These are phyloP conservation scores for Rutstroemia sydowiana DNA, from an alignment of 2,329 filamentous ascomycete species.

Conservation along the genomic window DNA sequence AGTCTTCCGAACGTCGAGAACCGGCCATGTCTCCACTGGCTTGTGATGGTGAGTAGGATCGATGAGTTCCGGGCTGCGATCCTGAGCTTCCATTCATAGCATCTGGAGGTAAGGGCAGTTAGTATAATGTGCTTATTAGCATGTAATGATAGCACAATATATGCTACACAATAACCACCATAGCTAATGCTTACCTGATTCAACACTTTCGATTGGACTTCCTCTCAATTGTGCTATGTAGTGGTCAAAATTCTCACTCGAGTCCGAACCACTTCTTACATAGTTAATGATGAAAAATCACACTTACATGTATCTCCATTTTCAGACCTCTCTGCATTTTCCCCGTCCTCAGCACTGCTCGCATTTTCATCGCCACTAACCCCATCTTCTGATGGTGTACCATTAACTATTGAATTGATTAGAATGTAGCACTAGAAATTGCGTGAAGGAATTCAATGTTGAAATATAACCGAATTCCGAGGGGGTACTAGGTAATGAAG, in stretches of 20 bases:
- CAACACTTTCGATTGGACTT: neutral
- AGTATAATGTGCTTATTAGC: neutral
- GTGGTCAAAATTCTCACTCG: neutral
- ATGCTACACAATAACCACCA: neutral
- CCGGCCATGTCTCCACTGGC: neutral
- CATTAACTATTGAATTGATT: neutral
- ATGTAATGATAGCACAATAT: neutral
- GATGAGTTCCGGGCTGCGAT: neutral
- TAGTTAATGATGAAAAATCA: too few relatives aligned
- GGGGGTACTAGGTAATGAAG: neutral
- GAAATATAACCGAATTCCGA: neutral
- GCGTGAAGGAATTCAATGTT: too few relatives aligned
- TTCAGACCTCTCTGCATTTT: neutral
- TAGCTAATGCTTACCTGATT: constrained; percentile 5
- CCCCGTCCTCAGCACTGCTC: neutral
- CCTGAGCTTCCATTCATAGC: neutral
- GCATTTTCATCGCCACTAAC: neutral
- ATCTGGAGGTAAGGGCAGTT: neutral
- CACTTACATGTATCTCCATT: neutral
- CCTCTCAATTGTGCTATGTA: neutral
- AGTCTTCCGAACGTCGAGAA: neutral
- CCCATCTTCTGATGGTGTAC: neutral
- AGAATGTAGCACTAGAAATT: neutral
- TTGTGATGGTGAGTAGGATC: neutral
- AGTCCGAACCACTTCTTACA: neutral